These are phyloP conservation scores for Verticillium isaacii DNA, from an alignment of 2,329 filamentous ascomycete species.

Conservation along the genomic window DNA sequence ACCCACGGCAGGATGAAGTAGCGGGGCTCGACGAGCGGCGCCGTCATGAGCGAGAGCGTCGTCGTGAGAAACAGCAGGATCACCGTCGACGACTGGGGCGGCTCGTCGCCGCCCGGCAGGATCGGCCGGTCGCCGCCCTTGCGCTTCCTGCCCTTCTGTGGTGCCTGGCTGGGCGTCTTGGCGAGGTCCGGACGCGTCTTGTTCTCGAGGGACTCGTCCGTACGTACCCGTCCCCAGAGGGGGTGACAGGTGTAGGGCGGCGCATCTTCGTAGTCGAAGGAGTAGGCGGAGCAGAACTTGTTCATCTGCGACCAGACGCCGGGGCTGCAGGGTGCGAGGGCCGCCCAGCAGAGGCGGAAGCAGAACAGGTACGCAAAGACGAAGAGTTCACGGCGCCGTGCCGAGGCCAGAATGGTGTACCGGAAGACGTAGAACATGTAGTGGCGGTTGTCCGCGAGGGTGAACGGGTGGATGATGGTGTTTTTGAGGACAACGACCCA, in stretches of 20 bases:
- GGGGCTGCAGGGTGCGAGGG: constrained; percentile 44
- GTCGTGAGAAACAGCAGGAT: constrained; percentile 64
- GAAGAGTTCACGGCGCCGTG: constrained; percentile 60
- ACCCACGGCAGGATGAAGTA: constrained; percentile 97
- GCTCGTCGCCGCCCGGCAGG: constrained; percentile 5
- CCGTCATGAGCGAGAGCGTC: constrained; percentile 73
- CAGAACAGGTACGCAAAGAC: constrained; percentile 66
- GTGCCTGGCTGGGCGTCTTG: constrained; percentile 14
- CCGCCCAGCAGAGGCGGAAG: constrained; percentile 63
- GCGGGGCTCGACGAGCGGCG: constrained; percentile 87
- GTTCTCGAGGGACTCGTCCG: background rate
- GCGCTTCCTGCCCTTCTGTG: constrained; percentile 9
- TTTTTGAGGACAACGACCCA: constrained; percentile 65
- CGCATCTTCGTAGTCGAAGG: background rate
- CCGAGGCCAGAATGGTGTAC: constrained; percentile 55
- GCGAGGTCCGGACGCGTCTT: background rate
- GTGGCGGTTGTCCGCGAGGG: constrained; percentile 91
- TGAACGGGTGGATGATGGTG: constrained; percentile 93
- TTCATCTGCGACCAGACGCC: background rate
- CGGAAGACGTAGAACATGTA: constrained; percentile 98
- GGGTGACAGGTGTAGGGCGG: background rate
- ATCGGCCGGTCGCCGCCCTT: background rate
- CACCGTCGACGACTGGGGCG: constrained; percentile 43
- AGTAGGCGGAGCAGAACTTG: background rate
- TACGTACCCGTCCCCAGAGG: background rate